Base-by-base conservation (phyloP, 2,329 filamentous ascomycete genomes). In the Blastomyces percursus region DNA sequence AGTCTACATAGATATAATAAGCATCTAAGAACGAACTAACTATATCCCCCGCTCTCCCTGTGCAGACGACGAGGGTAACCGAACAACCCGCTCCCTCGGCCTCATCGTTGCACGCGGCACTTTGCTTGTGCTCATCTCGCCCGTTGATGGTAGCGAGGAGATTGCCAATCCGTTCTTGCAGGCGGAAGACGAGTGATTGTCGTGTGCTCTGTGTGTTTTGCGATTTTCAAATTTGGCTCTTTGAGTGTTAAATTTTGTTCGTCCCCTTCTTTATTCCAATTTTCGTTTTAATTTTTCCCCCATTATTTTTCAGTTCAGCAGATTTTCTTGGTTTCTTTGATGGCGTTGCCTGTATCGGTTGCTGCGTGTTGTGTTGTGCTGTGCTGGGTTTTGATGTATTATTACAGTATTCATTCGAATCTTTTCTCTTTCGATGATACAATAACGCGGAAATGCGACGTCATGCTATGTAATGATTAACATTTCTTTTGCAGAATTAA, bases 141-240 rank as follows among this genome's bases (percentile, higher is more conserved):
- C 94, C 3, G 83, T 94, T 60, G 92, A 97, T 72, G 94, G 94
- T 62, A 96, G 91, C 77, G 92, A 97, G 77, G 88, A 93, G 77
- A 99, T 99, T 70, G 85, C 89, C 70, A 99, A 99, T 75, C 94
- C 94, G 0, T 99, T 97, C 72, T 80, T 89, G 61, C 86, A 90
- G 71, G 80, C 83, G 30, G 87, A 91, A 57, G 87, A 91, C 67
- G 40, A 62, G 54, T 54, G 51, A 32, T 44, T 21, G 2, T 54
- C 38, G 5, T 32, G 12, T 16, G 27, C 24, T 52, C 19, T 27
- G 21, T 32, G 11, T 19, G 8, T 30, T 35, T 9, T 54, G 19
- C 2, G 14, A 2, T 54, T 35, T 35, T 35, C 30, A 12, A 9
- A 2, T 35, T 35, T 21, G 16, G 3, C 30, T 38, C 19, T 7